Percentiles rank a stretch among this genome's conserved stretches.
These are phyloP conservation scores for Taphrina betulina DNA, from an alignment of 1,139 yeast genomes.

Conservation along the genomic window DNA sequence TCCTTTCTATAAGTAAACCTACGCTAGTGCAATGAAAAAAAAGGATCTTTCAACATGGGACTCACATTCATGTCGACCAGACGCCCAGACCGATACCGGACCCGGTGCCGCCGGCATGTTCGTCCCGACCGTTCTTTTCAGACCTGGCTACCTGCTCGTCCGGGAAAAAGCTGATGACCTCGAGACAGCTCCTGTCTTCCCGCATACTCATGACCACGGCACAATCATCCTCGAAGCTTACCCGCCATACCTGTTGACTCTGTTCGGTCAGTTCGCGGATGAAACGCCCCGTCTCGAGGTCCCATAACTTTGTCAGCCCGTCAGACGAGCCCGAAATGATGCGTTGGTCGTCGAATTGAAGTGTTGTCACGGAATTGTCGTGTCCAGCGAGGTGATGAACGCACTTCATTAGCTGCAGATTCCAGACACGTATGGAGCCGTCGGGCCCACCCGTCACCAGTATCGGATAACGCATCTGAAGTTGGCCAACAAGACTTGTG, in stretches of 20 bases:
- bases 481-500: slow-evolving; percentile 80
- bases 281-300: slow-evolving; percentile 66
- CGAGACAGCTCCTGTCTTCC: slow-evolving; percentile 29
- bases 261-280: slow-evolving; percentile 46
- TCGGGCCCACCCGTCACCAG: slow-evolving; percentile 98
- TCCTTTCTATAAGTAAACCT: too few species aligned
- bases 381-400: slow-evolving; percentile 77
- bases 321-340: slow-evolving; percentile 83
- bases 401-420: slow-evolving; percentile 72
- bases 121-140: background rate
- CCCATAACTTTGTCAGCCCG: slow-evolving; percentile 79
- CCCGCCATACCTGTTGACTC: slow-evolving; percentile 49
- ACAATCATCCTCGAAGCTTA: slow-evolving; percentile 48
- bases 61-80: too few species aligned
- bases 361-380: slow-evolving; percentile 85
- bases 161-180: slow-evolving; percentile 26
- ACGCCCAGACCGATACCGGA: too few species aligned
- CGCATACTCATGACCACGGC: slow-evolving; percentile 42
- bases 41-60: too few species aligned
- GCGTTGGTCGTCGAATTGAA: slow-evolving; percentile 81
- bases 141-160: slow-evolving; percentile 16
- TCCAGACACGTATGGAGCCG: slow-evolving; percentile 87
- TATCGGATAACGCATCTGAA: slow-evolving; percentile 72
- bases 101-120: too few species aligned
- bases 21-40: too few species aligned